Conservation (phyloP, 257 asterid species). For the Solanum chilense region DNA sequence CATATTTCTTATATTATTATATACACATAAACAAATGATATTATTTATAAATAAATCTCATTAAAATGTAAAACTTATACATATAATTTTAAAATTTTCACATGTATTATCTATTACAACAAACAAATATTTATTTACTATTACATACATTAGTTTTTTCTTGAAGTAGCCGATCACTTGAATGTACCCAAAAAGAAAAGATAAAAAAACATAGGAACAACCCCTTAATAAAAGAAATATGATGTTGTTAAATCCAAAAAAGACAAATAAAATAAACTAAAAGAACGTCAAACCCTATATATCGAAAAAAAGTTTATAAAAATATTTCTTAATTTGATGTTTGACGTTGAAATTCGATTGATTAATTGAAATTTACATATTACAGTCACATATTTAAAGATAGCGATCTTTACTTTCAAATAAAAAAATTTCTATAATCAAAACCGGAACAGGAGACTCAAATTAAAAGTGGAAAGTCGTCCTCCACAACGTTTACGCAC, state of each 20-base stretch:
- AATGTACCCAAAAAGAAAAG: background rate
- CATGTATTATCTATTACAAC: background rate
- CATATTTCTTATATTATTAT: background rate
- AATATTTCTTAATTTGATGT: background rate
- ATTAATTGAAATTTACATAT: background rate
- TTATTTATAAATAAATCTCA: background rate
- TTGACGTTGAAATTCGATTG: background rate
- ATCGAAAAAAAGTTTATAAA: background rate
- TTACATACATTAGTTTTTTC: background rate
- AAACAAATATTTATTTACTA: background rate
- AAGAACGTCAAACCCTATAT: background rate
- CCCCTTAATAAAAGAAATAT: background rate
- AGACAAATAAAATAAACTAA: background rate
- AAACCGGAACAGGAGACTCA: fast-evolving
- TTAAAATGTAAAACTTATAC: background rate
- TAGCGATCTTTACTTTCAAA: fast-evolving
- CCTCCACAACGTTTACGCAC: background rate
- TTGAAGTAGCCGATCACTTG: background rate
- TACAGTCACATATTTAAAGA: background rate
- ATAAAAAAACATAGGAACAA: background rate
- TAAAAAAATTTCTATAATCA: fast-evolving
- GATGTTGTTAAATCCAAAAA: background rate
- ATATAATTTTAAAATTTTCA: background rate
- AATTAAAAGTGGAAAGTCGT: background rate
- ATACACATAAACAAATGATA: background rate